Conservation (phyloP, 2,329 filamentous ascomycete species). For the Mycogone perniciosa region DNA sequence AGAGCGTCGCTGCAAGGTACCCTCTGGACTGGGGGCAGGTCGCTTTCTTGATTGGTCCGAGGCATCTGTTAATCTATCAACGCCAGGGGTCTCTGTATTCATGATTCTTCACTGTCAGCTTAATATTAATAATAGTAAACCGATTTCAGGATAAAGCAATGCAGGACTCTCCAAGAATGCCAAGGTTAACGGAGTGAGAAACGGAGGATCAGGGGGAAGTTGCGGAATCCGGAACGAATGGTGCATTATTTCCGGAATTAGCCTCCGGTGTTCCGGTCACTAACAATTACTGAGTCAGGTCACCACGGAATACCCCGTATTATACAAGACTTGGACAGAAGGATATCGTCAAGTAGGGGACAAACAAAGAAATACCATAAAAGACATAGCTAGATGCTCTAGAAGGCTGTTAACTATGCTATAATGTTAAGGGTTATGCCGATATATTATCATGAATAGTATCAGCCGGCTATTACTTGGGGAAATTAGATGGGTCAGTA, state of each 20-base stretch:
- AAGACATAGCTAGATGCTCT: too few species aligned
- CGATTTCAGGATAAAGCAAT: too few species aligned
- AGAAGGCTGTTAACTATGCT: too few species aligned
- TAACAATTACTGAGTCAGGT: neutral
- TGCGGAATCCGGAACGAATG: neutral
- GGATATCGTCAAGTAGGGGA: too few species aligned
- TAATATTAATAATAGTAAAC: neutral
- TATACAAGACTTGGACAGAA: too few species aligned
- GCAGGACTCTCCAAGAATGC: neutral
- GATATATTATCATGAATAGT: too few species aligned
- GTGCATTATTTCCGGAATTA: neutral
- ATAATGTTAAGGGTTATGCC: too few species aligned
- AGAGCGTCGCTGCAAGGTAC: neutral
- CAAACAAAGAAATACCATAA: too few species aligned
- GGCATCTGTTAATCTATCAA: neutral
- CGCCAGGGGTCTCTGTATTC: neutral
- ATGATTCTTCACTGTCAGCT: neutral
- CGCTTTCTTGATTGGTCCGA: constrained; percentile 1
- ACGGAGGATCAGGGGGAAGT: neutral
- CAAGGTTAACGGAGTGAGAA: neutral
- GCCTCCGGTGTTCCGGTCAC: neutral
- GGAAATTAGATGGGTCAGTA: too few species aligned
- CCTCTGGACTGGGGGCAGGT: neutral
- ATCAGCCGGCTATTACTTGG: too few species aligned
- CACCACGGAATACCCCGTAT: neutral